Conservation (phyloP, 78 protist species). For the Isochrysis galbana region DNA sequence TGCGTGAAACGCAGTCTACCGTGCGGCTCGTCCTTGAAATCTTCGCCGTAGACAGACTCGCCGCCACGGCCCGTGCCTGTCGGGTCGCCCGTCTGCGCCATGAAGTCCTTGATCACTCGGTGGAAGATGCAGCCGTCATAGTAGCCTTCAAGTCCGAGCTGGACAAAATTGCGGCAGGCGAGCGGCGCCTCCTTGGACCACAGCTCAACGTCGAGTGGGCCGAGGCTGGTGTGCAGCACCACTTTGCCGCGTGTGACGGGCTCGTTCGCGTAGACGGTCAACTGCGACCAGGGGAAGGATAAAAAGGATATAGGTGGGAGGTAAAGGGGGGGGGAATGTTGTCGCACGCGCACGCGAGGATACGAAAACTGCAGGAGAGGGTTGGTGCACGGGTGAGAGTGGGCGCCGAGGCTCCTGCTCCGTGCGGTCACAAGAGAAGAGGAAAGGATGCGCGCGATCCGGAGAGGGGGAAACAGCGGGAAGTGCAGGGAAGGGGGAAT, state of each 20-base stretch:
- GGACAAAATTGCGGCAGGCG: slow-evolving; percentile 85
- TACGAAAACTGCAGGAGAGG: too few species aligned
- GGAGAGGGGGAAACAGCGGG: too few species aligned
- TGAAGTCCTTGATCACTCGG: slow-evolving; percentile 80
- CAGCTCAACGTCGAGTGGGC: slow-evolving; percentile 87
- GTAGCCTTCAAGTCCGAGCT: slow-evolving; percentile 78
- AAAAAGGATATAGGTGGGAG: neutral
- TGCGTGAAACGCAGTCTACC: slow-evolving; percentile 60
- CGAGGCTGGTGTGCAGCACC: slow-evolving; percentile 76
- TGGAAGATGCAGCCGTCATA: slow-evolving; percentile 83
- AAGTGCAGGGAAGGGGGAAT: too few species aligned
- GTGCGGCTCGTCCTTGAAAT: slow-evolving; percentile 85
- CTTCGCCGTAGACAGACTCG: slow-evolving; percentile 69
- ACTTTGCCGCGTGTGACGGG: slow-evolving; percentile 89
- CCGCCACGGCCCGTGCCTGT: slow-evolving; percentile 89
- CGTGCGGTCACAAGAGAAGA: too few species aligned
- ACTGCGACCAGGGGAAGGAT: neutral
- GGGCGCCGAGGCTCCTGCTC: too few species aligned
- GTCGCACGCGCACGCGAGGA: neutral
- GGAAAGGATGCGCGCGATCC: too few species aligned
- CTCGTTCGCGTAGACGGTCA: slow-evolving; percentile 45
- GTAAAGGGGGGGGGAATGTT: neutral
- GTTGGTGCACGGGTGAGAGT: too few species aligned
- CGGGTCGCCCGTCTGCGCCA: slow-evolving; percentile 92
- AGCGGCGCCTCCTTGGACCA: slow-evolving; percentile 88